A percentile compares a stretch with the other conserved stretches of the same genome.
These are phyloP conservation scores for Populus hybrid DNA, from an alignment of 441 rosid genomes.

Conservation along the genomic window DNA sequence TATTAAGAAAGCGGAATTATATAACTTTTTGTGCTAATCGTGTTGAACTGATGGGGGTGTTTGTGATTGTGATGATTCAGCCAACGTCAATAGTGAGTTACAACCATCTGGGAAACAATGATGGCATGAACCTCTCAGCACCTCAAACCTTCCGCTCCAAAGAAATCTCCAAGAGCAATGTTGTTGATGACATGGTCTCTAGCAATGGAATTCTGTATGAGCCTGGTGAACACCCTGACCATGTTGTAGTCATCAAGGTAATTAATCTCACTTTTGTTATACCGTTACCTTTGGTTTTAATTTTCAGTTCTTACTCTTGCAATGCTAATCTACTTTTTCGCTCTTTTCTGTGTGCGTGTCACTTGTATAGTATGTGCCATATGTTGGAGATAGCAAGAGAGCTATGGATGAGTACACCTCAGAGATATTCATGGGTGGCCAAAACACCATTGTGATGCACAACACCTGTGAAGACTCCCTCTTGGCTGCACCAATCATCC, in stretches of 20 bases:
- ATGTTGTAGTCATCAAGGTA: constrained; percentile 96
- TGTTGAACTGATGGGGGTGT: constrained; percentile 1
- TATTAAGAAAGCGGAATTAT: not conserved
- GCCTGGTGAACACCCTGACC: constrained; percentile 97
- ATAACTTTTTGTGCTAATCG: not conserved
- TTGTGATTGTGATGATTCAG: constrained; percentile 33
- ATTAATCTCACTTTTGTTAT: not conserved
- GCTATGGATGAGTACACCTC: constrained; percentile 99
- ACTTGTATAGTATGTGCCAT: constrained; percentile 67
- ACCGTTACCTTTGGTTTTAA: not conserved
- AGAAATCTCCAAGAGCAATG: constrained; percentile 95
- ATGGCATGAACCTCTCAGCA: constrained; percentile 96
- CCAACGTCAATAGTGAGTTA: constrained; percentile 97
- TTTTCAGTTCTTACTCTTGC: not conserved
- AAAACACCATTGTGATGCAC: constrained; percentile 85
- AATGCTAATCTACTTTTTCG: not conserved
- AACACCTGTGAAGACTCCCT: constrained; percentile 96
- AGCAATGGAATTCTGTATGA: constrained; percentile 86
- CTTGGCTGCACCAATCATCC: constrained; percentile 92
- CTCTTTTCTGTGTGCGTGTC: not conserved
- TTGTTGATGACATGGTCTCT: constrained; percentile 94
- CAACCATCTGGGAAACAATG: constrained; percentile 97
- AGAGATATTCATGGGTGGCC: constrained; percentile 97
- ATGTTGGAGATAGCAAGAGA: constrained; percentile 92
- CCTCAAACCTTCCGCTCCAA: constrained; percentile 94